A percentile compares a stretch with the other conserved stretches of the same genome.
Conservation (phyloP, 1,139 yeast genomes). For the Pichia sp. region DNA sequence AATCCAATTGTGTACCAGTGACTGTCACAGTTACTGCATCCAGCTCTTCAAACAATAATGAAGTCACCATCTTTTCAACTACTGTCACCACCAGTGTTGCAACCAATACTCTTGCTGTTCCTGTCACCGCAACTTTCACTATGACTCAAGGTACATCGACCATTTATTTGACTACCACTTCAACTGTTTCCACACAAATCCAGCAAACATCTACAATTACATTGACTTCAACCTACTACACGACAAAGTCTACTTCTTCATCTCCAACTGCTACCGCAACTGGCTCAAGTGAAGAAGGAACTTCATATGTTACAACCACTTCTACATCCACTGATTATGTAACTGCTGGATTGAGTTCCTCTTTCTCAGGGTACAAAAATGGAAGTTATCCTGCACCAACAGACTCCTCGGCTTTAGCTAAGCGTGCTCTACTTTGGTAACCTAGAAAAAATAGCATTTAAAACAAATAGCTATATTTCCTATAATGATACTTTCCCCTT, state of each 20-base stretch:
- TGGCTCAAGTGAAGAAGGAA: background rate
- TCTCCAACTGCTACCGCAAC: background rate
- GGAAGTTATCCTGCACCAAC: slow-evolving; percentile 1
- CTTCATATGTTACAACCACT: slow-evolving; percentile 1
- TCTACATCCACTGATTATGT: slow-evolving; percentile 3
- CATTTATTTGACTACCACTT: slow-evolving; percentile 22
- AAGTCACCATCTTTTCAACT: slow-evolving; percentile 4
- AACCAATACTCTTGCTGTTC: slow-evolving; percentile 21
- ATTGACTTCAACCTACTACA: slow-evolving; percentile 6
- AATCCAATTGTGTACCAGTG: slow-evolving; percentile 8
- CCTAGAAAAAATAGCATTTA: too few relatives aligned
- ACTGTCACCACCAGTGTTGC: slow-evolving; percentile 9
- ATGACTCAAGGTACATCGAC: slow-evolving; percentile 22
- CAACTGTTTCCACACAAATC: slow-evolving; percentile 21
- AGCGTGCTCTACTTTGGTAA: slow-evolving; percentile 4
- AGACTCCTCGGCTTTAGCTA: background rate
- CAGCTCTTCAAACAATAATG: slow-evolving; percentile 2
- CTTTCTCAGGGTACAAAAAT: slow-evolving; percentile 3
- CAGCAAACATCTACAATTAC: slow-evolving; percentile 15
- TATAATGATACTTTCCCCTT: too few relatives aligned
- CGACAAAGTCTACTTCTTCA: background rate
- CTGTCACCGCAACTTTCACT: slow-evolving; percentile 25
- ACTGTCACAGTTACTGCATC: slow-evolving; percentile 17
- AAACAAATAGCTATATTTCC: too few relatives aligned
- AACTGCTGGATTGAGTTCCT: background rate